These are phyloP conservation scores for Panicum hallii DNA, from an alignment of 202 grass and related monocot species.

Conservation along the genomic window DNA sequence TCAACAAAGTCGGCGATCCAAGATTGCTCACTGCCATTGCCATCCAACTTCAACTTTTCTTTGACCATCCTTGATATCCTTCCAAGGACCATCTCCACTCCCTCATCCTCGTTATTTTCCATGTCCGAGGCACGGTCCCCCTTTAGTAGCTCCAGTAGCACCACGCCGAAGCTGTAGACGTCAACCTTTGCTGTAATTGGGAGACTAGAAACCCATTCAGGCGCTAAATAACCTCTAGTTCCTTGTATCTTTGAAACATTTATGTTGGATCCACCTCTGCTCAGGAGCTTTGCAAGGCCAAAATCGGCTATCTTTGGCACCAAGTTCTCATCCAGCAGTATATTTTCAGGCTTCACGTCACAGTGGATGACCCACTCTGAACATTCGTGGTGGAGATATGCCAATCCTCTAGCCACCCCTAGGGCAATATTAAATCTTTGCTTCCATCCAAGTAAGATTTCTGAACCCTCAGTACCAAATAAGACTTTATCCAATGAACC, in stretches of 20 bases:
- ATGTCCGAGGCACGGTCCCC: conserved; percentile 54
- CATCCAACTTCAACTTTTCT: conserved; percentile 38
- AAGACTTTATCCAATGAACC: conserved; percentile 48
- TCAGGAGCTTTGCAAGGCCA: conserved; percentile 61
- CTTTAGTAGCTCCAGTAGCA: conserved; percentile 58
- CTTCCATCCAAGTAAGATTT: conserved; percentile 37
- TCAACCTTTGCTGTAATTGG: conserved; percentile 68
- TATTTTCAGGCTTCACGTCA: conserved; percentile 54
- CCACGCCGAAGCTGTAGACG: conserved; percentile 65
- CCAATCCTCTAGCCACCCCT: conserved; percentile 47
- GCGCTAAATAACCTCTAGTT: conserved; percentile 65
- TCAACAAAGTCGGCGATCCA: conserved; percentile 47
- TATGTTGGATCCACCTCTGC: conserved; percentile 53
- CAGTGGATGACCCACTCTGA: conserved; percentile 53
- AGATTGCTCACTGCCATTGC: not conserved
- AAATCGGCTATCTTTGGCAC: conserved; percentile 65
- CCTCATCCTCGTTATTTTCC: conserved; percentile 36
- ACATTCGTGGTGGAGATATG: conserved; percentile 59
- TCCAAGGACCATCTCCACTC: conserved; percentile 41
- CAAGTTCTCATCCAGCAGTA: conserved; percentile 40
- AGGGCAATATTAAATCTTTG: conserved; percentile 41
- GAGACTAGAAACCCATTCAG: conserved; percentile 60
- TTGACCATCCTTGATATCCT: conserved; percentile 8
- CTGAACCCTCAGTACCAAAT: conserved; percentile 21
- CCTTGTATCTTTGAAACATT: conserved; percentile 57